These are phyloP conservation scores for Eucalyptus urophylla DNA, from an alignment of 345 rosid species.

Conservation along the genomic window DNA sequence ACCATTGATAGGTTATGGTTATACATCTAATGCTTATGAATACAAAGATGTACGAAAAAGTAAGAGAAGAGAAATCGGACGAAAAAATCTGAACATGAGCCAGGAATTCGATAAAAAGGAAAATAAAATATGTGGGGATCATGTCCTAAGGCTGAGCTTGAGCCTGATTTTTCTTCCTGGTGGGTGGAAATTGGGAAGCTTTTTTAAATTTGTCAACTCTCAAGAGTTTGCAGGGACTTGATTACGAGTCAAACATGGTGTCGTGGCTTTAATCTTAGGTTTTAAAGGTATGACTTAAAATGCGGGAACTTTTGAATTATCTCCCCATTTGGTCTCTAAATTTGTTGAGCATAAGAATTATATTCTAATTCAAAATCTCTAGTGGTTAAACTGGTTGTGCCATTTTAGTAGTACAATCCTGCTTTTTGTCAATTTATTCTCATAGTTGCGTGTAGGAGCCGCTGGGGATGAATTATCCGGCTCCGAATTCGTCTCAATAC, in stretches of 20 bases:
- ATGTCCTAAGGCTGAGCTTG: not conserved
- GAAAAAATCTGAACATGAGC: not conserved
- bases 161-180: not conserved
- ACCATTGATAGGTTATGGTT: not conserved
- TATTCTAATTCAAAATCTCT: not conserved
- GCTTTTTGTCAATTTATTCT: not conserved
- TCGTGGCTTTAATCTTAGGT: not conserved
- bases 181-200: not conserved
- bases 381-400: not conserved
- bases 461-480: not conserved
- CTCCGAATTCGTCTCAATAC: not conserved
- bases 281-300: not conserved
- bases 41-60: not conserved
- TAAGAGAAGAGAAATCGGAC: not conserved
- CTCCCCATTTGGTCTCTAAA: not conserved
- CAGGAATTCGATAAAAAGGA: not conserved
- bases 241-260: not conserved
- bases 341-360: not conserved
- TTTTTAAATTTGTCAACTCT: not conserved
- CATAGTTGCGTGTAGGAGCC: not conserved
- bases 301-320: not conserved
- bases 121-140: not conserved
- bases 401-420: not conserved
- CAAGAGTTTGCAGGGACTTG: not conserved
- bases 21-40: not conserved